Evolutionary conservation across 2,329 filamentous ascomycete species (phyloP).

Genomic region (Apiospora phragmitis): DNA sequence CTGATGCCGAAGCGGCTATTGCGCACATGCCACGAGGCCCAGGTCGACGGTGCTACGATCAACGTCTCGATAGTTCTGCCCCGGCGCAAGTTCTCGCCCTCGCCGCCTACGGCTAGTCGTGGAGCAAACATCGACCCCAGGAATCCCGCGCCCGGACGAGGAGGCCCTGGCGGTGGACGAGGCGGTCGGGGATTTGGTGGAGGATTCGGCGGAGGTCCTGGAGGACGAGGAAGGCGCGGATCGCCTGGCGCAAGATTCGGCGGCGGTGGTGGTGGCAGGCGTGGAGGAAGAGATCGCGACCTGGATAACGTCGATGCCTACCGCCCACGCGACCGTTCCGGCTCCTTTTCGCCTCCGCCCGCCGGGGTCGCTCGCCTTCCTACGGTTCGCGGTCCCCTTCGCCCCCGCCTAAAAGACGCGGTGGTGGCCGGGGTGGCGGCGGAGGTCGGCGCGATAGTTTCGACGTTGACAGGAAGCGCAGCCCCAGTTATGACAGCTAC

Average conservation of each 20-base stretch:
- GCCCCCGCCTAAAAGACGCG: conserved; percentile 31
- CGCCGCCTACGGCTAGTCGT: conserved; percentile 71
- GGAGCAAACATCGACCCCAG: conserved; percentile 60
- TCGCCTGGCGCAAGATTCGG: conserved; percentile 32
- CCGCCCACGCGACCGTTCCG: conserved; percentile 55
- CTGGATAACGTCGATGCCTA: conserved; percentile 55
- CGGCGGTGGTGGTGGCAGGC: conserved; percentile 12
- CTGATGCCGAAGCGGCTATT: conserved; percentile 61
- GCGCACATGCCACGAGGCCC: conserved; percentile 98
- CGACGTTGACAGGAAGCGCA: conserved; percentile 42
- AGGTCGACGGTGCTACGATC: conserved; percentile 79
- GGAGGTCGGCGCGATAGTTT: conserved; percentile 33
- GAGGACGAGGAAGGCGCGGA: conserved; percentile 35
- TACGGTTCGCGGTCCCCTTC: conserved; percentile 50
- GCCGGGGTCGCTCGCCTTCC: conserved; percentile 48
- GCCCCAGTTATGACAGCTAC: conserved; percentile 50
- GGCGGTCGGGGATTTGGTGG: conserved; percentile 28
- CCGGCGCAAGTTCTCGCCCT: conserved; percentile 76
- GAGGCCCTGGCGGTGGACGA: conserved; percentile 17
- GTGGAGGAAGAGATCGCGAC: conserved; percentile 38
- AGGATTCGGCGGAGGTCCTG: conserved; percentile 32
- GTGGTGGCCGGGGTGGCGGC: conserved; percentile 23
- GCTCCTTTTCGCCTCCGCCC: conserved; percentile 39
- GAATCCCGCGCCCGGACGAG: conserved; percentile 39
- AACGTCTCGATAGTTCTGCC: conserved; percentile 88